A percentile compares a stretch with the other conserved stretches of the same genome.
Evolutionary conservation across 78 protist species (phyloP).

Genomic region (Creolimax fragrantissima): DNA sequence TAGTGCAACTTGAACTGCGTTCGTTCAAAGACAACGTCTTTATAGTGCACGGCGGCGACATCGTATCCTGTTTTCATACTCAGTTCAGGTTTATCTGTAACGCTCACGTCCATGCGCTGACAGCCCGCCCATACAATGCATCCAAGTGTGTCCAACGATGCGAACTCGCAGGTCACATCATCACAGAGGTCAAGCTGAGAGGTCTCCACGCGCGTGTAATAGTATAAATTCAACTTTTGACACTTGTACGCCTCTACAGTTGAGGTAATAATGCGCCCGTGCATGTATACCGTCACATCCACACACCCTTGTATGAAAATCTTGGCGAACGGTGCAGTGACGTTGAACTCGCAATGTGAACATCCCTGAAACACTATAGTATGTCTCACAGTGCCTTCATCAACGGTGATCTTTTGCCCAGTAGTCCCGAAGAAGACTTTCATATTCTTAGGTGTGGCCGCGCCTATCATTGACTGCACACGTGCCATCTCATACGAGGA

Average conservation of each 20-base stretch:
- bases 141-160: neutral
- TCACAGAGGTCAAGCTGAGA: neutral
- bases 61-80: neutral
- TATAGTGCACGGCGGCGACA: neutral
- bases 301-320: neutral
- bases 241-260: slow-evolving; percentile 8
- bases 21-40: neutral
- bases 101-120: neutral
- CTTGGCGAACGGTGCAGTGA: neutral
- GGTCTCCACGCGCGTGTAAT: neutral
- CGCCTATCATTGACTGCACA: neutral
- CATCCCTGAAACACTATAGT: neutral
- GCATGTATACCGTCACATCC: neutral
- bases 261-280: neutral
- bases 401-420: neutral
- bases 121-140: slow-evolving; percentile 3
- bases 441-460: neutral
- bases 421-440: neutral
- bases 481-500: neutral
- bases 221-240: neutral
- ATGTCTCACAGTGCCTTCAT: neutral
- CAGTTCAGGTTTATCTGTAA: neutral
- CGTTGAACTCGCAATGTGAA: neutral
- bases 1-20: slow-evolving; percentile 7
- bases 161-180: neutral